phyloP scores from a whole-genome alignment of 495 filamentous ascomycete genomes.

The Thermothielavioides terrestris region DNA sequence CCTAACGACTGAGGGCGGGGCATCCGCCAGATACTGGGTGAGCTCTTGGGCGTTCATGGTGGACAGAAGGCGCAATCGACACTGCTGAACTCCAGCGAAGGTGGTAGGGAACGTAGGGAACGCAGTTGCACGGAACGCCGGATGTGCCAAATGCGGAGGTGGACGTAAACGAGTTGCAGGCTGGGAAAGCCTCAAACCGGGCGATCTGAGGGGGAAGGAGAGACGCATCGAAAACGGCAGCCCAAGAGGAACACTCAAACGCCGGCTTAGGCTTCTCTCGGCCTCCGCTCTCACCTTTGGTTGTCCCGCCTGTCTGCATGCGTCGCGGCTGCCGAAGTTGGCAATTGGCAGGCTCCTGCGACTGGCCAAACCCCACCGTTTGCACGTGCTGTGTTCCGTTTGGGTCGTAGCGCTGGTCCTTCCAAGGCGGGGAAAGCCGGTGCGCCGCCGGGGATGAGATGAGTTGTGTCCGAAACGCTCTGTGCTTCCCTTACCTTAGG shows the following conservation, averaged over 20 bases:
- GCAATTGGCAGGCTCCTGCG: neutral
- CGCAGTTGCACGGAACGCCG: neutral
- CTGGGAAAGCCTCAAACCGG: conserved; percentile 8
- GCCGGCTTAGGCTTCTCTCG: neutral
- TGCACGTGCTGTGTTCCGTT: neutral
- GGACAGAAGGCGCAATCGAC: conserved; percentile 9
- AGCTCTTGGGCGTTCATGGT: conserved; percentile 45
- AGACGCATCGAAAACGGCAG: conserved; percentile 18
- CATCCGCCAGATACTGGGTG: conserved; percentile 78
- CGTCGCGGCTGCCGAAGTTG: conserved; percentile 7
- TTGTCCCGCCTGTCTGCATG: neutral
- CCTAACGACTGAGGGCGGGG: conserved; percentile 75
- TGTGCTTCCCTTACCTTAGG: too few relatives aligned
- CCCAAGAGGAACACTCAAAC: conserved; percentile 11
- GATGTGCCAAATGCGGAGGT: neutral
- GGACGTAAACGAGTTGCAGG: too few relatives aligned
- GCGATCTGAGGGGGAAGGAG: conserved; percentile 14
- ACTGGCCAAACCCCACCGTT: neutral
- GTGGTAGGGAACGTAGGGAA: too few relatives aligned
- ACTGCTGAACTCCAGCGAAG: neutral
- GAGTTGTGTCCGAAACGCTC: too few relatives aligned
- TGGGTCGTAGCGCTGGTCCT: too few relatives aligned
- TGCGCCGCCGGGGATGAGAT: too few relatives aligned
- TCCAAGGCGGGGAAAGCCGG: too few relatives aligned
- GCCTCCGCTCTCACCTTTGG: neutral